Evolutionary conservation across 1,284 basidiomycete genomes (phyloP).

Genomic region (Ceratobasidium sp.): DNA sequence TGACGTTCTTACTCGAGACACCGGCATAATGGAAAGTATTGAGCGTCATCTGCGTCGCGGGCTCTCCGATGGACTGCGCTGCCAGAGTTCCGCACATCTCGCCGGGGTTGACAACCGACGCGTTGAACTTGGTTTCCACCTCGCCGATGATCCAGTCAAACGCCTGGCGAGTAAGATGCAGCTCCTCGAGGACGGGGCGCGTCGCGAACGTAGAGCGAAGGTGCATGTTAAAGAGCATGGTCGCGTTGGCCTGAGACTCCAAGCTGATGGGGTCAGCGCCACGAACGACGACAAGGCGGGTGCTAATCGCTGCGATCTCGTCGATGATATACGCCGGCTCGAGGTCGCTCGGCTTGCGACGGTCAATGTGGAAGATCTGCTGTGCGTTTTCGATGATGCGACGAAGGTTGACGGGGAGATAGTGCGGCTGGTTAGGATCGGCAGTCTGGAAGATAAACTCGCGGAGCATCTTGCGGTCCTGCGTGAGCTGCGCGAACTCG

Average conservation of each 20-base stretch:
- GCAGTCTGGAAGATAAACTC: constrained; percentile 85
- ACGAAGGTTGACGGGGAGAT: constrained; percentile 91
- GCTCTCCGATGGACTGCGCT: constrained; percentile 99
- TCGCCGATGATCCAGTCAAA: constrained; percentile 99
- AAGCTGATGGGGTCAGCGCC: constrained; percentile 80
- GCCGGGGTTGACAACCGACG: constrained; percentile 89
- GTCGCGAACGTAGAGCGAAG: constrained; percentile 87
- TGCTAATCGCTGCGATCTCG: constrained; percentile 74
- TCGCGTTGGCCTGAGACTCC: constrained; percentile 90
- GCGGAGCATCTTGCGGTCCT: constrained; percentile 83
- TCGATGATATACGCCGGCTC: constrained; percentile 90
- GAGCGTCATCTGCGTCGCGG: constrained; percentile 98
- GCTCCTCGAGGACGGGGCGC: constrained; percentile 84
- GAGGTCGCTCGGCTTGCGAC: constrained; percentile 91
- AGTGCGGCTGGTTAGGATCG: constrained; percentile 76
- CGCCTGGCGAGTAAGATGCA: constrained; percentile 88
- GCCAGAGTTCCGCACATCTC: constrained; percentile 99
- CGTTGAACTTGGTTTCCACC: constrained; percentile 94
- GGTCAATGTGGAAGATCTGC: constrained; percentile 98
- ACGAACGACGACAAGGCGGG: constrained; percentile 84
- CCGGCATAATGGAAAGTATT: constrained; percentile 99
- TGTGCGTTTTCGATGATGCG: constrained; percentile 96
- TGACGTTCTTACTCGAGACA: constrained; percentile 98
- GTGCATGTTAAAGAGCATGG: constrained; percentile 92
- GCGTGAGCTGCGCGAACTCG: constrained; percentile 81